Evolutionary conservation across 1,284 basidiomycete species (phyloP).

Genomic region (Thecaphora thlaspeos): DNA sequence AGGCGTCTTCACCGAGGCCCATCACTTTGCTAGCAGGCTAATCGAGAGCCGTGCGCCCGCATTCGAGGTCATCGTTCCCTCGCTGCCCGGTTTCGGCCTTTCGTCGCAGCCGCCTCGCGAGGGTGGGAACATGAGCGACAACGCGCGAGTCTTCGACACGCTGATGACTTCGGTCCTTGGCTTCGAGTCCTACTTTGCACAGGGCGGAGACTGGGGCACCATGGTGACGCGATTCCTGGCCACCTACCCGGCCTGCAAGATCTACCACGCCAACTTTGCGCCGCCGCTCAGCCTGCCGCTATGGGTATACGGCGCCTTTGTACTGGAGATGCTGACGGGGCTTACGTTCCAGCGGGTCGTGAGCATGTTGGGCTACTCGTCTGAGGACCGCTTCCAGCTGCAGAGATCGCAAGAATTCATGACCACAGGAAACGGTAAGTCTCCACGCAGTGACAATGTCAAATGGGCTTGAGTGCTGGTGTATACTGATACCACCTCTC

Average conservation of each 20-base stretch:
- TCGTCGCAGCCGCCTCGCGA: slow-evolving; percentile 27
- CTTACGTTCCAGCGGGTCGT: slow-evolving; percentile 3
- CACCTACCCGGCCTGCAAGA: slow-evolving; percentile 32
- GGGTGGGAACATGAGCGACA: slow-evolving; percentile 33
- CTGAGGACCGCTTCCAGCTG: slow-evolving; percentile 18
- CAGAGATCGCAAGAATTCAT: slow-evolving; percentile 19
- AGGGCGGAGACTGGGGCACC: slow-evolving; percentile 49
- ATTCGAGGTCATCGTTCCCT: slow-evolving; percentile 49
- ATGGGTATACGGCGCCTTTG: slow-evolving; percentile 18
- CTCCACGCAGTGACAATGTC: too few species aligned
- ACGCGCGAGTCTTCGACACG: slow-evolving; percentile 33
- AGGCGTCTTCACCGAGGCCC: slow-evolving; percentile 37
- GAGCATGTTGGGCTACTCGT: slow-evolving; percentile 12
- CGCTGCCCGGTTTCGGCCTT: slow-evolving; percentile 41
- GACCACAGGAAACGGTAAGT: slow-evolving; percentile 11
- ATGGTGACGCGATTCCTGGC: slow-evolving; percentile 36
- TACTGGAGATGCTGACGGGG: slow-evolving; percentile 12
- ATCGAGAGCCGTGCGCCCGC: slow-evolving; percentile 17
- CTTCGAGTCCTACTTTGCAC: slow-evolving; percentile 36
- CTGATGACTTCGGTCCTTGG: slow-evolving; percentile 43
- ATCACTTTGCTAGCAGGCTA: slow-evolving; percentile 23
- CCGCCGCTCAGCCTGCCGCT: slow-evolving; percentile 20
- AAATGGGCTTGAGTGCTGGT: too few species aligned
- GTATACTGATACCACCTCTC: too few species aligned
- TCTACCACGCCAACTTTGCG: slow-evolving; percentile 39